Percentiles rank a stretch among this genome's conserved stretches.
Evolutionary conservation across 2,329 filamentous ascomycete species (phyloP).

Genomic region (Exophiala xenobiotica): DNA sequence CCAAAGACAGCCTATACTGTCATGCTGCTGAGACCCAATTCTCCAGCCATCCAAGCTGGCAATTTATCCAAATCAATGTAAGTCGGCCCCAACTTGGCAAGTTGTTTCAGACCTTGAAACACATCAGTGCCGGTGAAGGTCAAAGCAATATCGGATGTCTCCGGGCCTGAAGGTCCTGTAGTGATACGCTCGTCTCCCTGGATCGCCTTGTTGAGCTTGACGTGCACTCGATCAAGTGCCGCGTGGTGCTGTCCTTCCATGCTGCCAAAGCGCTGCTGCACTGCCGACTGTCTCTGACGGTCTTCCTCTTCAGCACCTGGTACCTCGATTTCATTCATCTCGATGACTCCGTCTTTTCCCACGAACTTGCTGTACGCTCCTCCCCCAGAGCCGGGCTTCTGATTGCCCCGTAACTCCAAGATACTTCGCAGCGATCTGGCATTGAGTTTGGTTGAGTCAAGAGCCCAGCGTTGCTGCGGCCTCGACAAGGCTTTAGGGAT

Average conservation of each 20-base stretch:
- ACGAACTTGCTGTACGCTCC: conserved; percentile 77
- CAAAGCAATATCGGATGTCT: conserved; percentile 44
- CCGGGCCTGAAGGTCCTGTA: background rate
- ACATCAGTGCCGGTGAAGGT: conserved; percentile 75
- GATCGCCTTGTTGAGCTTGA: conserved; percentile 16
- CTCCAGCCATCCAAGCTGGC: conserved; percentile 89
- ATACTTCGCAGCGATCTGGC: conserved; percentile 71
- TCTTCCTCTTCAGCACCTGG: conserved; percentile 2
- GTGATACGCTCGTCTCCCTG: background rate
- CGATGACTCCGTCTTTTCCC: conserved; percentile 22
- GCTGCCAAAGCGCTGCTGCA: conserved; percentile 25
- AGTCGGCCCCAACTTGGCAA: conserved; percentile 66
- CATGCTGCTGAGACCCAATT: conserved; percentile 75
- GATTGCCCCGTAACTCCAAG: conserved; percentile 66
- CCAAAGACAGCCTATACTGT: conserved; percentile 48
- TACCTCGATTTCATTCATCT: conserved; percentile 9
- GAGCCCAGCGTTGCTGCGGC: conserved; percentile 68
- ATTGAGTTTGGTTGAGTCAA: conserved; percentile 66
- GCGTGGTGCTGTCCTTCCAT: conserved; percentile 21
- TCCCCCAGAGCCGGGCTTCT: conserved; percentile 67
- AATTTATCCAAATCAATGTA: conserved; percentile 70
- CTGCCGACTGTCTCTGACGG: background rate
- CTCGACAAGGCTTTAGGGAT: conserved; percentile 79
- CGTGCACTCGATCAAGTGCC: conserved; percentile 25
- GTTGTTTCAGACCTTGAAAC: conserved; percentile 73